A percentile compares a stretch with the other conserved stretches of the same genome.
Evolutionary conservation across 805 yeast species (phyloP).

Genomic region (Schwanniomyces pseudopolymorphus): DNA sequence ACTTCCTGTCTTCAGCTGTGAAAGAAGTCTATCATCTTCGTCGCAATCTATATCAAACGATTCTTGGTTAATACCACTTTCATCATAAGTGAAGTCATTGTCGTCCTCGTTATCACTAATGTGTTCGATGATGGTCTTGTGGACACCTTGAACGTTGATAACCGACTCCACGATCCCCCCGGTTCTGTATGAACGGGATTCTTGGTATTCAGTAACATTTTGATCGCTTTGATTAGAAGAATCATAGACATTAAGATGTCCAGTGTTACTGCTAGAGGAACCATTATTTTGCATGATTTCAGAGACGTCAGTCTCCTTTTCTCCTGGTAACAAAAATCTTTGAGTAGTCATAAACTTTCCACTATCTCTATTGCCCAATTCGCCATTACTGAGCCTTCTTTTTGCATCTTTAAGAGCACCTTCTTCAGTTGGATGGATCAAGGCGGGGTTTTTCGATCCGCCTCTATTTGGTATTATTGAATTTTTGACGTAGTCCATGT

Average conservation of each 20-base stretch:
- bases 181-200: conserved; percentile 42
- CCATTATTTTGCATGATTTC: conserved; percentile 10
- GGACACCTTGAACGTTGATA: conserved; percentile 79
- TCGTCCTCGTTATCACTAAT: conserved; percentile 47
- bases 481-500: conserved; percentile 17
- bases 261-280: conserved; percentile 1
- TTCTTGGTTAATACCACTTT: not conserved
- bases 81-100: conserved; percentile 8
- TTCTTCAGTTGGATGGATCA: conserved; percentile 46
- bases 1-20: not conserved
- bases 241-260: conserved; percentile 2
- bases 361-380: conserved; percentile 8
- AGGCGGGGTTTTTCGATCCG: conserved; percentile 17
- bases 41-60: conserved; percentile 3
- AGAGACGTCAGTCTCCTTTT: conserved; percentile 25
- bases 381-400: conserved; percentile 4
- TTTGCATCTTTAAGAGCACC: conserved; percentile 35
- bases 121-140: conserved; percentile 80
- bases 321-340: conserved; percentile 21
- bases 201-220: conserved; percentile 25
- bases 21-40: conserved; percentile 4
- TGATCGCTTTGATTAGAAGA: not conserved
- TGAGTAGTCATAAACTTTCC: conserved; percentile 6
- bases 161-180: conserved; percentile 79
- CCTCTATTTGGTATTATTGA: conserved; percentile 16